These are phyloP conservation scores for Metschnikowia lachancei DNA, from an alignment of 805 yeast species.

Conservation along the genomic window DNA sequence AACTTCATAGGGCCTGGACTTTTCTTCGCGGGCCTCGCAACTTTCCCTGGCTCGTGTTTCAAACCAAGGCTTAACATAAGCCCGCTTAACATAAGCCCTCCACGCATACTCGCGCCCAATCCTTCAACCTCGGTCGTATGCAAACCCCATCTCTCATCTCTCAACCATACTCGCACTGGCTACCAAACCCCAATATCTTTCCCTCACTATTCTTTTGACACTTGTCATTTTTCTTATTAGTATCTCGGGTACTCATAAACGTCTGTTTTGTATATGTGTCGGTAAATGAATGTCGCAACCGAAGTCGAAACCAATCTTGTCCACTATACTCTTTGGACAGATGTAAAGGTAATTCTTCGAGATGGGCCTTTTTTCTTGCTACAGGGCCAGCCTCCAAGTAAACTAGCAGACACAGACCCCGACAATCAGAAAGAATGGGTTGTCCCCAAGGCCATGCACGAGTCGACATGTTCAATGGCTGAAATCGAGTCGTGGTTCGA, in stretches of 20 bases:
- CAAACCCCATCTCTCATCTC: neutral
- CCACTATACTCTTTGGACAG: constrained; percentile 46
- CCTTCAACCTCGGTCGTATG: neutral
- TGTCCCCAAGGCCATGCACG: constrained; percentile 32
- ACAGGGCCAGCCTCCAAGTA: constrained; percentile 34
- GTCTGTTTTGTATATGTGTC: neutral
- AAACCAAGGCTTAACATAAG: no score
- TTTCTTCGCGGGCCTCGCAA: no score
- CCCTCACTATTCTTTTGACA: no score
- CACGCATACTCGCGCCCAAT: neutral
- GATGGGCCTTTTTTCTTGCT: constrained; percentile 15
- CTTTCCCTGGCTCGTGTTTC: no score
- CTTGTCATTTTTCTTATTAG: no score
- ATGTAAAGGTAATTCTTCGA: constrained; percentile 24
- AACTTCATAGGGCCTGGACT: no score
- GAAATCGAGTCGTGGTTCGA: constrained; percentile 43
- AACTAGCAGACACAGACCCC: constrained; percentile 24
- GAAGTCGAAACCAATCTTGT: constrained; percentile 43
- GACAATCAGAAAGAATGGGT: constrained; percentile 38
- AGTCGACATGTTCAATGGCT: constrained; percentile 32
- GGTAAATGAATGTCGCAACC: constrained; percentile 22
- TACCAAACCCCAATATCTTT: neutral
- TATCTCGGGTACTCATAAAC: no score
- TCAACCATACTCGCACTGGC: neutral
- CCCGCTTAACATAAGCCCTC: no score